Conservation (phyloP, 2,329 filamentous ascomycete genomes). For the Stachybotrys elegans region DNA sequence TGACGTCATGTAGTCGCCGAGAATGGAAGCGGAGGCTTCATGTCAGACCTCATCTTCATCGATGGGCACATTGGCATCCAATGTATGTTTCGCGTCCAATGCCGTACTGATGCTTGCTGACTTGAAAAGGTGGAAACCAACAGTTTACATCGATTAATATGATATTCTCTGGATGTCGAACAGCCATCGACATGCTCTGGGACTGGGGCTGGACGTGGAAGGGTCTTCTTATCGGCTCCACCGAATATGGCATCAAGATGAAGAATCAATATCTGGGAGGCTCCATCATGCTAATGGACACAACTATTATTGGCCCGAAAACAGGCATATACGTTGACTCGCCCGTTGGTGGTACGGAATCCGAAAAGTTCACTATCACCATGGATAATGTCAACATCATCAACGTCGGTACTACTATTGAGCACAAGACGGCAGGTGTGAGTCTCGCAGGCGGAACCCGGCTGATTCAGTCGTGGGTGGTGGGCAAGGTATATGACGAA, state of each 20-base stretch:
- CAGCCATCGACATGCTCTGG: constrained; percentile 86
- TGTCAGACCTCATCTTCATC: constrained; percentile 78
- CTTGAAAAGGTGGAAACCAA: constrained; percentile 77
- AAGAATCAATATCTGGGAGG: constrained; percentile 72
- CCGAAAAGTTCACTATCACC: constrained; percentile 70
- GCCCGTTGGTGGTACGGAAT: too few species aligned
- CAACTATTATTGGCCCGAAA: too few species aligned
- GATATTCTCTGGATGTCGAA: constrained; percentile 76
- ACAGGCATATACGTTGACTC: too few species aligned
- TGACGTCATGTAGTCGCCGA: too few species aligned
- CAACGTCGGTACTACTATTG: too few species aligned
- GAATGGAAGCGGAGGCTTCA: constrained; percentile 78
- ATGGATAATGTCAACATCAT: constrained; percentile 86
- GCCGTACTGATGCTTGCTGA: too few species aligned
- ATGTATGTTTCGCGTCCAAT: too few species aligned
- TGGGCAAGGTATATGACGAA: too few species aligned
- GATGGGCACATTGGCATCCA: constrained; percentile 73
- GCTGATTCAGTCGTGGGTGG: too few species aligned
- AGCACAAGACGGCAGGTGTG: too few species aligned
- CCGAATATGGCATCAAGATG: constrained; percentile 49
- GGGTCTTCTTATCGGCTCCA: constrained; percentile 67
- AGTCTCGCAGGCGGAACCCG: too few species aligned
- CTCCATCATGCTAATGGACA: constrained; percentile 79
- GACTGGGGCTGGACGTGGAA: constrained; percentile 86
- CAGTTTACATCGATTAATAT: constrained; percentile 83